Evolutionary conservation across 1,139 yeast genomes (phyloP).

Genomic region (Lodderomyces pseudojiufengensis): DNA sequence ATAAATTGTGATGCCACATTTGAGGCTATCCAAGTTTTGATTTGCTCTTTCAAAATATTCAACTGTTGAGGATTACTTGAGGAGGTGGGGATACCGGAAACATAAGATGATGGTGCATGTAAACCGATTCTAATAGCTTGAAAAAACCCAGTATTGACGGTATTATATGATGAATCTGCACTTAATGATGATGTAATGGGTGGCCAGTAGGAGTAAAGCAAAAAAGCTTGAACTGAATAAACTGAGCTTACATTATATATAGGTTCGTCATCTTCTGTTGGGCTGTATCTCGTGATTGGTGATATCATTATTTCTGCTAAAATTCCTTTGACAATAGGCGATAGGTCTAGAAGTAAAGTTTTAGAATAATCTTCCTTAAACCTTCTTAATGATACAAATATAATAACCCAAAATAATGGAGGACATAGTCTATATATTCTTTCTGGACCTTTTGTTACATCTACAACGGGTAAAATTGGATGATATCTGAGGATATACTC

Average conservation of each 20-base stretch:
- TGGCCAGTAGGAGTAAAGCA: conserved; percentile 91
- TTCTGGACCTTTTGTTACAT: conserved; percentile 77
- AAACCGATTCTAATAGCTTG: conserved; percentile 90
- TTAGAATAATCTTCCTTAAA: conserved; percentile 38
- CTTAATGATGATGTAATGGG: conserved; percentile 89
- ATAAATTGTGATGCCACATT: conserved; percentile 85
- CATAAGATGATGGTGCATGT: conserved; percentile 47
- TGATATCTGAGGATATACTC: conserved; percentile 79
- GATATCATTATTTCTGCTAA: conserved; percentile 85
- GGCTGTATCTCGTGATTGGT: conserved; percentile 81
- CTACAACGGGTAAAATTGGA: conserved; percentile 83
- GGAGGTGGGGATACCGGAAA: conserved; percentile 1
- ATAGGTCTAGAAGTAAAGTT: conserved; percentile 47
- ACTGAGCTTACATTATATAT: conserved; percentile 88
- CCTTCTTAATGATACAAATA: conserved; percentile 76
- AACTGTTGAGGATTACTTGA: conserved; percentile 25
- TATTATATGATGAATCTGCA: conserved; percentile 94
- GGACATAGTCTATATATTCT: conserved; percentile 75
- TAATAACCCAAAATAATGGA: conserved; percentile 88
- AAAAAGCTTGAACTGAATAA: conserved; percentile 88
- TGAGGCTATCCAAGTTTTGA: conserved; percentile 90
- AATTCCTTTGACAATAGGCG: conserved; percentile 70
- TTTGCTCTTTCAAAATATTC: conserved; percentile 65
- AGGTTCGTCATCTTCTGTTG: conserved; percentile 72
- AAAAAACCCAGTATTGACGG: conserved; percentile 86